Base-by-base conservation (phyloP, 495 filamentous ascomycete species). In the Hypoxylon lienhwacheense region DNA sequence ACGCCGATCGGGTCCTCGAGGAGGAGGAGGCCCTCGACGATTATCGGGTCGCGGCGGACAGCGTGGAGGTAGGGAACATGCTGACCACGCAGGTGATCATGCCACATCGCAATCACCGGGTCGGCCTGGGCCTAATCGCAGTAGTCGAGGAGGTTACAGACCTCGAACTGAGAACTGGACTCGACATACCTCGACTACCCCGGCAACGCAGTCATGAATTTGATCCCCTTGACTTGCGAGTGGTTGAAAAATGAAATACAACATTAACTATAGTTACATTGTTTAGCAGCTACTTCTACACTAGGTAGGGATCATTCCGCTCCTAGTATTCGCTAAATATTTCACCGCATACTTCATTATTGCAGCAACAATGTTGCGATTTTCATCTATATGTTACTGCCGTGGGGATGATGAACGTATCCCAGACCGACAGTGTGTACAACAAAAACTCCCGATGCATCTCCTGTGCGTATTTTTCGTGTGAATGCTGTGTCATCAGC, bases 1-100 rank as follows among this genome's bases (percentile, higher is more conserved):
- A 1, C 75, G 77, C 22, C 72, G 75, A 28, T 60, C 57, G 16
- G 70, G 72, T 1, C 58, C 70, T 5, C 63, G 59, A 33, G 50
- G 55, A 22, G 63, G 59, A 33, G 50, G 55, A 22, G 63, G 67
- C 7, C 52, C 64, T 21, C 47, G 64, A 24, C 64, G 63, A 7
- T n/a, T 55, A 24, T 55, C 61, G 5, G 41, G 58, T 14, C 55
- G 62, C 16, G 54, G 47, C n/a, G 45, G 61, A 8, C 65, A 64
- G 33, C 61, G 62, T 7, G 65, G 61, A n/a, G 61, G 61, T 24
- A 50, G 65, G 34, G 65, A 67, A 3, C 34, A 59, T 10, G 11
- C 41, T 11, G 61, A 65, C 11, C 61, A 65, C 29, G 35, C 20
- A 1, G 40, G 41, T 8, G 61, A 65, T 25, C 65, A 63, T 22